These are phyloP conservation scores for Venturia carpophila DNA, from an alignment of 2,329 filamentous ascomycete species.

Conservation along the genomic window DNA sequence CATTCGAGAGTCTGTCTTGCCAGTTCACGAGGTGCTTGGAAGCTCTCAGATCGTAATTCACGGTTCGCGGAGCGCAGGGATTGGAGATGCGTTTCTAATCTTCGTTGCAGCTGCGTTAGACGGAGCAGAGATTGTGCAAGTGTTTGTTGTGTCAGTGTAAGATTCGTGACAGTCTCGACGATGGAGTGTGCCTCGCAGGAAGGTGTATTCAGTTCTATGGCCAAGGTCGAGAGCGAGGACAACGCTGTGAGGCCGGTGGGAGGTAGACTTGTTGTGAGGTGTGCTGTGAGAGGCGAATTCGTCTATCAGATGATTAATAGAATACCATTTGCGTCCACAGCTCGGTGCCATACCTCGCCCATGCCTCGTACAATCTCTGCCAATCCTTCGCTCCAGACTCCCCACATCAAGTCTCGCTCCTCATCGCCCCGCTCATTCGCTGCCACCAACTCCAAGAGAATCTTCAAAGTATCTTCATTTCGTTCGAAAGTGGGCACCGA, in stretches of 20 bases:
- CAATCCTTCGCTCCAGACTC: conserved; percentile 53
- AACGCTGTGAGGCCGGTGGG: conserved; percentile 3
- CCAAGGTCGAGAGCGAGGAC: conserved; percentile 1
- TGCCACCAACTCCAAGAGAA: conserved; percentile 63
- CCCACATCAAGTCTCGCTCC: conserved; percentile 50
- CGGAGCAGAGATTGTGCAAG: conserved; percentile 13
- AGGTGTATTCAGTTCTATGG: conserved; percentile 15
- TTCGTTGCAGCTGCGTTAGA: conserved; percentile 14
- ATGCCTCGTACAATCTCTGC: conserved; percentile 40
- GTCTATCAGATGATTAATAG: not conserved
- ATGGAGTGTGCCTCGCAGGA: conserved; percentile 7
- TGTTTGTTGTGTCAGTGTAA: conserved; percentile 10
- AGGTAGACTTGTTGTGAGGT: conserved; percentile 2
- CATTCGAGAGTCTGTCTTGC: conserved; percentile 19
- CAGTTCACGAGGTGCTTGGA: conserved; percentile 18
- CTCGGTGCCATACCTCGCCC: not conserved
- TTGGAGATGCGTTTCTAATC: conserved; percentile 16
- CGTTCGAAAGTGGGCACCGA: conserved; percentile 71
- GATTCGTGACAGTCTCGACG: conserved; percentile 15
- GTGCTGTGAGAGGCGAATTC: not conserved
- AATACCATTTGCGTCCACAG: not conserved
- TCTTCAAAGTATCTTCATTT: conserved; percentile 73
- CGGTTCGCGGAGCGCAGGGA: conserved; percentile 13
- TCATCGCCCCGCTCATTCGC: conserved; percentile 74
- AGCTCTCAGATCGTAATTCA: conserved; percentile 18